Percentiles rank a stretch among this genome's conserved stretches.
phyloP scores from a whole-genome alignment of 192 early-diverging fungal genomes.

The Coemansia sp. region DNA sequence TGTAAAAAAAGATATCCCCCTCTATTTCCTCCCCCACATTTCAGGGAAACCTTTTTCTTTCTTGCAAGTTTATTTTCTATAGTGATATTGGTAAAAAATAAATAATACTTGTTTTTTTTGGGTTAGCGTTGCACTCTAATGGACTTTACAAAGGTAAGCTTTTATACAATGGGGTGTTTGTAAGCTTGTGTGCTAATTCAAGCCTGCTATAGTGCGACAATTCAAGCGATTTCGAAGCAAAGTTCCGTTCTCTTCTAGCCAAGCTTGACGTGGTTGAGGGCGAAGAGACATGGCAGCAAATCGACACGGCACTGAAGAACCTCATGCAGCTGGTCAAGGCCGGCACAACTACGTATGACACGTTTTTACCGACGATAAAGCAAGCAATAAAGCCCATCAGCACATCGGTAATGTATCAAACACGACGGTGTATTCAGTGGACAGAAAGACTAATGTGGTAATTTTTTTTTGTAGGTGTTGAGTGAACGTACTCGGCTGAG shows the following conservation, averaged over 20 bases:
- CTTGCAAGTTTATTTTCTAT: background rate
- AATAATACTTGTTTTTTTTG: slow-evolving; percentile 3
- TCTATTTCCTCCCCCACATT: background rate
- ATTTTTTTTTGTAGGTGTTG: slow-evolving; percentile 36
- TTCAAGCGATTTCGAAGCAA: slow-evolving; percentile 47
- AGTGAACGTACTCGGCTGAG: slow-evolving; percentile 77
- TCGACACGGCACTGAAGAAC: slow-evolving; percentile 59
- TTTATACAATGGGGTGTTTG: background rate
- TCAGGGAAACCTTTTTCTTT: background rate
- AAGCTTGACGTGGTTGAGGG: slow-evolving; percentile 57
- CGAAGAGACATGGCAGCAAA: slow-evolving; percentile 67
- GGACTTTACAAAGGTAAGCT: slow-evolving; percentile 49
- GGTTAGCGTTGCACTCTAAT: slow-evolving; percentile 12
- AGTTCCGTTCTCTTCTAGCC: slow-evolving; percentile 33
- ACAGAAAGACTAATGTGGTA: too few species aligned
- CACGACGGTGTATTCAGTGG: too few species aligned
- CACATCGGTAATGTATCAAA: slow-evolving; percentile 45
- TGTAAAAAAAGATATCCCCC: too few species aligned
- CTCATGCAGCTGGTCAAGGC: slow-evolving; percentile 48
- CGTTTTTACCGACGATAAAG: slow-evolving; percentile 54
- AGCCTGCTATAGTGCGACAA: slow-evolving; percentile 36
- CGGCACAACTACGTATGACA: slow-evolving; percentile 42
- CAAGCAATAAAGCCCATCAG: slow-evolving; percentile 49
- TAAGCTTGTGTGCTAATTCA: background rate
- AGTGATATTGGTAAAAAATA: background rate